phyloP scores from a whole-genome alignment of 345 rosid species.

The Brassica incana region DNA sequence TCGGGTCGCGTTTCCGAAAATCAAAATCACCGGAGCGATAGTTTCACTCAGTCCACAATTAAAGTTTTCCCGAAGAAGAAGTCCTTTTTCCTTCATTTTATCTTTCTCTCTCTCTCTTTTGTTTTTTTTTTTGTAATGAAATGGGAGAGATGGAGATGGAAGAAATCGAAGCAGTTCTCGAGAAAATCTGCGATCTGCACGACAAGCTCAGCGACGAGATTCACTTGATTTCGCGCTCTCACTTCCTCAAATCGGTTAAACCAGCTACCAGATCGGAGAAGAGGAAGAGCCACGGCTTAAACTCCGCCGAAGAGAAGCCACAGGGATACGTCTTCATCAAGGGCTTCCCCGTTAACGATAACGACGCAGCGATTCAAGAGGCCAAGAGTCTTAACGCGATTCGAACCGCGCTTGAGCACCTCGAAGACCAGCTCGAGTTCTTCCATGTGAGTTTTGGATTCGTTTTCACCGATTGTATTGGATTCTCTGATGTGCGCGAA shows the following conservation, averaged over 20 bases:
- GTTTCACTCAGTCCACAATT: conserved; percentile 35
- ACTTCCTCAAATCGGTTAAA: conserved; percentile 72
- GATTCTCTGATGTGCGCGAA: background rate
- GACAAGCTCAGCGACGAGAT: conserved; percentile 97
- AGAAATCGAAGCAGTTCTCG: conserved; percentile 82
- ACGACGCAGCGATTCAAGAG: conserved; percentile 69
- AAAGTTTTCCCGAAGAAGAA: conserved; percentile 21
- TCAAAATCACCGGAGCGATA: conserved; percentile 23
- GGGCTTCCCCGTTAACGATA: conserved; percentile 57
- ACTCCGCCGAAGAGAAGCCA: conserved; percentile 43
- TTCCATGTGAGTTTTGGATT: conserved; percentile 61
- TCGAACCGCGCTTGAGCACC: conserved; percentile 89
- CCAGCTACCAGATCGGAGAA: conserved; percentile 43
- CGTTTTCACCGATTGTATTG: background rate
- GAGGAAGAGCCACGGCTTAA: conserved; percentile 45
- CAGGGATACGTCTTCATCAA: conserved; percentile 78
- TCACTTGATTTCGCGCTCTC: conserved; percentile 75
- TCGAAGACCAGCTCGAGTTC: conserved; percentile 94
- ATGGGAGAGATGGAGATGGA: conserved; percentile 87
- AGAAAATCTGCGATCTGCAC: conserved; percentile 95
- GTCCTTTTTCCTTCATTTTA: background rate
- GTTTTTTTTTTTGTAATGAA: conserved; percentile 39
- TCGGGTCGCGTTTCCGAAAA: conserved; percentile 14
- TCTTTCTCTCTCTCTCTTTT: background rate
- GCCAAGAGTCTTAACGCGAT: conserved; percentile 89